Evolutionary conservation across 2,329 filamentous ascomycete genomes (phyloP).

Genomic region (Alternaria sp.): DNA sequence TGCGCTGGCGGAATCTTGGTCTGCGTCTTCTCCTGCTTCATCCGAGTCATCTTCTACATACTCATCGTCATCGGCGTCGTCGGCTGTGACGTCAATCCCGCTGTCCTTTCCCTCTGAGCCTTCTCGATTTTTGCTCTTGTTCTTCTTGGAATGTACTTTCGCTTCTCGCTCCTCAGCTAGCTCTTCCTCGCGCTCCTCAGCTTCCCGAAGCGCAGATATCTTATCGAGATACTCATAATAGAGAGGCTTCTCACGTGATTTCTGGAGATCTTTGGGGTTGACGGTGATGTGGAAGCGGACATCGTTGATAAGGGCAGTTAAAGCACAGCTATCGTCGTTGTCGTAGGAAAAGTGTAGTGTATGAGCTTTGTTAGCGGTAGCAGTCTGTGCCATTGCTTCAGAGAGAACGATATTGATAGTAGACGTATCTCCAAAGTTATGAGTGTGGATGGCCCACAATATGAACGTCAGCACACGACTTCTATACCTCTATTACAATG

Average conservation of each 20-base stretch:
- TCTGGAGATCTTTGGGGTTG: conserved; percentile 20
- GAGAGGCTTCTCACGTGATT: conserved; percentile 24
- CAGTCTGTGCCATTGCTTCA: conserved; percentile 21
- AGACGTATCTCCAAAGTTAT: not conserved
- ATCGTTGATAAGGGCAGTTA: conserved; percentile 31
- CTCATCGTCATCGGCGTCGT: conserved; percentile 19
- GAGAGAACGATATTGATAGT: not conserved
- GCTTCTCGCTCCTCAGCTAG: conserved; percentile 12
- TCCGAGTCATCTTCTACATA: conserved; percentile 15
- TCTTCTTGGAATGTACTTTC: conserved; percentile 1
- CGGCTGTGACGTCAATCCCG: conserved; percentile 26
- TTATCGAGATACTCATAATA: conserved; percentile 34
- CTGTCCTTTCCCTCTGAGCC: conserved; percentile 29
- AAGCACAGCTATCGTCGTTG: conserved; percentile 24
- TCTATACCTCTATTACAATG: conserved; percentile 7
- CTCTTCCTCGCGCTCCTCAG: conserved; percentile 27
- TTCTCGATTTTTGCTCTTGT: conserved; percentile 5
- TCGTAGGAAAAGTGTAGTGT: conserved; percentile 28
- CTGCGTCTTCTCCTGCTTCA: conserved; percentile 24
- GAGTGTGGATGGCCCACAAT: not conserved
- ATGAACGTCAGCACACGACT: not conserved
- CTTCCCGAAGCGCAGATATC: conserved; percentile 24
- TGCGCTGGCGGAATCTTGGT: conserved; percentile 29
- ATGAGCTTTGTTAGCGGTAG: conserved; percentile 17
- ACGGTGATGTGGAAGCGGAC: conserved; percentile 30